Percentiles rank a stretch among this genome's conserved stretches.
Conservation (phyloP, 768 basidiomycete genomes). For the Calvatia gigantea region DNA sequence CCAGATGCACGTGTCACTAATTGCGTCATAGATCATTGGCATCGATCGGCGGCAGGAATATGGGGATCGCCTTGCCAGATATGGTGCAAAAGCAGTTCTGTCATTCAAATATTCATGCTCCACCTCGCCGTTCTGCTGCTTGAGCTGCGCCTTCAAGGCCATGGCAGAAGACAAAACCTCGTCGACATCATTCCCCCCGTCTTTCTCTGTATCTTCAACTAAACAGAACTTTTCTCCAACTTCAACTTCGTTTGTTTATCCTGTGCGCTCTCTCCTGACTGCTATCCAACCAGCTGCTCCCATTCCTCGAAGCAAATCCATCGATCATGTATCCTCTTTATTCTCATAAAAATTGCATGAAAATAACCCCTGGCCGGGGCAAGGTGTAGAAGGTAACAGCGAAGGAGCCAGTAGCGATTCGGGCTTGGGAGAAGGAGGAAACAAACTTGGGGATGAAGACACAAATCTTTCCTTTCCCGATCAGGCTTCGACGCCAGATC, state of each 20-base stretch:
- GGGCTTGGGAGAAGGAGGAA: background rate
- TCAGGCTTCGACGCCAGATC: background rate
- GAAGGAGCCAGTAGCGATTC: background rate
- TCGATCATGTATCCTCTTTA: background rate
- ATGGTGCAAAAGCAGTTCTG: too few relatives aligned
- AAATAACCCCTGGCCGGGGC: background rate
- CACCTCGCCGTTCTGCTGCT: too few relatives aligned
- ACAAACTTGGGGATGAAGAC: background rate
- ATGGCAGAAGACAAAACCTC: conserved; percentile 4
- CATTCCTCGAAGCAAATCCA: background rate
- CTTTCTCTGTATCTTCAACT: background rate
- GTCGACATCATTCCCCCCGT: background rate
- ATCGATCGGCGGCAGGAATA: too few relatives aligned
- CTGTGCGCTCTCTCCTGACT: conserved; percentile 35
- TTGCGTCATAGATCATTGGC: too few relatives aligned
- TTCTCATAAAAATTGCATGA: background rate
- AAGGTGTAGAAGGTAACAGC: background rate
- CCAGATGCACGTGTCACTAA: too few relatives aligned
- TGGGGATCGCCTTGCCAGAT: too few relatives aligned
- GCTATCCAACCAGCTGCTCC: conserved; percentile 31
- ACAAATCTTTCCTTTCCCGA: background rate
- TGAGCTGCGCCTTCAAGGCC: background rate
- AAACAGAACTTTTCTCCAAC: background rate
- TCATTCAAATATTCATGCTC: too few relatives aligned
- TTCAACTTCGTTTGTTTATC: conserved; percentile 33